A percentile compares a stretch with the other conserved stretches of the same genome.
phyloP scores from a whole-genome alignment of 2,329 filamentous ascomycete species.

The Ceratocystis papillata region DNA sequence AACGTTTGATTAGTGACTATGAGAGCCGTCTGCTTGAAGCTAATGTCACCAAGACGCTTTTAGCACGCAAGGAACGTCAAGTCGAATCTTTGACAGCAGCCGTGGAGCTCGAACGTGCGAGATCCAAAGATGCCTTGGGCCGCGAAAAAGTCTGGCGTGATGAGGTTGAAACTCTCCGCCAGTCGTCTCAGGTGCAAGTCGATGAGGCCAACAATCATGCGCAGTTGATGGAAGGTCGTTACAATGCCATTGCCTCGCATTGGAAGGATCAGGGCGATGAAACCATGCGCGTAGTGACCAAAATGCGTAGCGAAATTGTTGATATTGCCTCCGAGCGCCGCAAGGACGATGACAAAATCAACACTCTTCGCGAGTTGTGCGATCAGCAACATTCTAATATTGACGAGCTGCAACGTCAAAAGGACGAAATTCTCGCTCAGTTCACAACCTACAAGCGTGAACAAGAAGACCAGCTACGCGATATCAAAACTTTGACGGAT shows the following conservation, averaged over 20 bases:
- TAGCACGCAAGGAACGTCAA: slow-evolving; percentile 63
- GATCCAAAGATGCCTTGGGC: slow-evolving; percentile 47
- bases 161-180: slow-evolving; percentile 51
- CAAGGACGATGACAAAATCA: slow-evolving; percentile 52
- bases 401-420: slow-evolving; percentile 48
- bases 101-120: slow-evolving; percentile 53
- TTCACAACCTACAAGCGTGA: slow-evolving; percentile 55
- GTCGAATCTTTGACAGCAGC: slow-evolving; percentile 56
- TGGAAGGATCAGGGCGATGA: slow-evolving; percentile 57
- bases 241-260: slow-evolving; percentile 55
- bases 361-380: slow-evolving; percentile 54
- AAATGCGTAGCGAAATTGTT: slow-evolving; percentile 45
- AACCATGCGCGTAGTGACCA: slow-evolving; percentile 42
- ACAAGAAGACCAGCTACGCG: slow-evolving; percentile 50
- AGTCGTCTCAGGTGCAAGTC: slow-evolving; percentile 51
- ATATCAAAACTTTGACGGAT: slow-evolving; percentile 48
- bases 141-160: slow-evolving; percentile 52
- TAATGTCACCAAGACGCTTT: slow-evolving; percentile 58
- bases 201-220: slow-evolving; percentile 56
- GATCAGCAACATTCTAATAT: slow-evolving; percentile 64
- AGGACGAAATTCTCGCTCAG: slow-evolving; percentile 47
- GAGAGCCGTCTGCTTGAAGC: slow-evolving; percentile 59
- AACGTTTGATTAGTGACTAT: slow-evolving; percentile 55
- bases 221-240: slow-evolving; percentile 57
- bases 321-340: slow-evolving; percentile 45